Conservation (phyloP, 495 filamentous ascomycete species). For the Annulohypoxylon stygium region DNA sequence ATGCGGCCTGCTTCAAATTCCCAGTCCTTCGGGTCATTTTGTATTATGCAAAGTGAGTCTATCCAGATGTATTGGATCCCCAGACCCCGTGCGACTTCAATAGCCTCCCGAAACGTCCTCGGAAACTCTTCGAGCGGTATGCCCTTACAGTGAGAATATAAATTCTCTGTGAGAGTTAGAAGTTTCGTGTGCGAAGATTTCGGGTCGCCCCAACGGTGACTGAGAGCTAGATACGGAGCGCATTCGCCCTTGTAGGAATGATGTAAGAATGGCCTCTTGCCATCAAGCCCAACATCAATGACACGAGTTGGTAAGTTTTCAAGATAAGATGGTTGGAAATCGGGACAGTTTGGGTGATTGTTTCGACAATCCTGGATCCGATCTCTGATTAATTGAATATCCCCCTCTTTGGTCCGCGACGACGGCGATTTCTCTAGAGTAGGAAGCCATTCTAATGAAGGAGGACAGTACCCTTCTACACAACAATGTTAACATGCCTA, state of each 20-base stretch:
- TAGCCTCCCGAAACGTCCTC: constrained; percentile 21
- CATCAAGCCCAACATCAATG: constrained; percentile 17
- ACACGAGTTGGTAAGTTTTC: constrained; percentile 14
- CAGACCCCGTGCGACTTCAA: constrained; percentile 1
- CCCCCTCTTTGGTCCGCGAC: constrained; percentile 4
- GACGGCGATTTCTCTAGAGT: background rate
- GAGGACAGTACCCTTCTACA: constrained; percentile 6
- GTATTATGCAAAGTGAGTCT: constrained; percentile 25
- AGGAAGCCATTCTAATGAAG: constrained; percentile 16
- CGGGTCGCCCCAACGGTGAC: constrained; percentile 25
- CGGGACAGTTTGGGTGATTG: constrained; percentile 2
- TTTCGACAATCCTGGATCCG: constrained; percentile 9
- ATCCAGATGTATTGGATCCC: constrained; percentile 22
- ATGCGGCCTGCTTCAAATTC: constrained; percentile 39
- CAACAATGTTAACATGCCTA: background rate
- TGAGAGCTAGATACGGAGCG: constrained; percentile 18
- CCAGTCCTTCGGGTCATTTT: constrained; percentile 29
- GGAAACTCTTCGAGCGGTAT: constrained; percentile 3
- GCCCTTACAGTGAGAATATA: constrained; percentile 4
- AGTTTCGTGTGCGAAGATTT: constrained; percentile 15
- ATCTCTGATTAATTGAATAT: constrained; percentile 13
- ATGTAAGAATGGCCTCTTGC: constrained; percentile 15
- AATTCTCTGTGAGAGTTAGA: background rate
- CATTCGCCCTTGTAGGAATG: background rate
- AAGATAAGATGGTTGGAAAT: background rate